Conservation (phyloP, 345 rosid genomes). For the Gossypium anomalum region DNA sequence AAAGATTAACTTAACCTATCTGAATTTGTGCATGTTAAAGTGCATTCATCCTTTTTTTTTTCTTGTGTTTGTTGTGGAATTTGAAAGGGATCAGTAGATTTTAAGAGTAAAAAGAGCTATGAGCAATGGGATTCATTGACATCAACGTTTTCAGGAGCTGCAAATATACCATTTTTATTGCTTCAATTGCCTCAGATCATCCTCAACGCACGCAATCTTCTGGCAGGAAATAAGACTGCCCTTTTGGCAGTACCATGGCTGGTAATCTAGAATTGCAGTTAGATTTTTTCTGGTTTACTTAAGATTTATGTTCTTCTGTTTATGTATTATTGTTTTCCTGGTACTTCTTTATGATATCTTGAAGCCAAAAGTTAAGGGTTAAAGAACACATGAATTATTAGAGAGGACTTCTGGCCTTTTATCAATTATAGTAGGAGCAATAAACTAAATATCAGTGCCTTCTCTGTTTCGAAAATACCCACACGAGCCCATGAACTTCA, state of each 20-base stretch:
- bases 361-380: neutral
- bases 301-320: neutral
- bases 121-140: slow-evolving; percentile 84
- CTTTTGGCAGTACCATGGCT: slow-evolving; percentile 91
- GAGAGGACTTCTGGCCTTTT: neutral
- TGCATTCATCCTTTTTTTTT: neutral
- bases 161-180: slow-evolving; percentile 75
- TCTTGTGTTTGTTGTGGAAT: slow-evolving; percentile 6
- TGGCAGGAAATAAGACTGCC: slow-evolving; percentile 73
- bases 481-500: neutral
- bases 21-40: neutral
- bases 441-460: neutral
- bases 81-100: slow-evolving; percentile 37
- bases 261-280: slow-evolving; percentile 31
- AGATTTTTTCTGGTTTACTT: neutral
- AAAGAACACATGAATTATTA: neutral
- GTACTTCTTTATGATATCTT: neutral
- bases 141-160: slow-evolving; percentile 61
- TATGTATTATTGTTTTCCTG: slow-evolving; percentile 5
- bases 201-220: slow-evolving; percentile 74
- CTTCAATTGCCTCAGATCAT: slow-evolving; percentile 89
- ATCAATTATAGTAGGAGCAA: neutral
- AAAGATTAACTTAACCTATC: neutral
- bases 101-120: slow-evolving; percentile 34
- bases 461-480: neutral